Percentiles rank a stretch among this genome's conserved stretches.
Evolutionary conservation across 2,329 filamentous ascomycete genomes (phyloP).

Genomic region (Monosporascus cannonballus): DNA sequence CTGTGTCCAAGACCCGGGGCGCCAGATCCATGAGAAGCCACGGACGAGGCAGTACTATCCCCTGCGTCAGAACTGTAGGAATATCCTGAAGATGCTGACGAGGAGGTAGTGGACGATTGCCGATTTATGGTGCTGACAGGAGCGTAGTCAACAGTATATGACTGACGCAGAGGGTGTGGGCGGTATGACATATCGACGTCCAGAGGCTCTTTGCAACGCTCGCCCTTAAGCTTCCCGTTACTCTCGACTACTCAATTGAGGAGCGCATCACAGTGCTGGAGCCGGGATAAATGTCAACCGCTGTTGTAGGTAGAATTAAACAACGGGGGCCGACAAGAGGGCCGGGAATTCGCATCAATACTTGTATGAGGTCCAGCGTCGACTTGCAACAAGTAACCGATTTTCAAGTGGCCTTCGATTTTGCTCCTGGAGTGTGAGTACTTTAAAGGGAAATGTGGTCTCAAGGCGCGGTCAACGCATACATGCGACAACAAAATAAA

Average conservation of each 20-base stretch:
- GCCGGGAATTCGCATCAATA: not conserved
- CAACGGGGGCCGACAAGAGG: not conserved
- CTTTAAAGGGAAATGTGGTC: not conserved
- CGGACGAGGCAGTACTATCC: constrained; percentile 67
- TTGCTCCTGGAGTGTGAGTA: not conserved
- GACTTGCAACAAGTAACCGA: not conserved
- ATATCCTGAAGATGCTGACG: constrained; percentile 64
- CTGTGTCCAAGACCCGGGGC: constrained; percentile 49
- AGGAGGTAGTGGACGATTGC: constrained; percentile 65
- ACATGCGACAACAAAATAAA: constrained; percentile 11
- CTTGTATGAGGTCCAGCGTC: not conserved
- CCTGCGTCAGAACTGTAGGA: constrained; percentile 48
- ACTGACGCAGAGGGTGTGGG: constrained; percentile 51
- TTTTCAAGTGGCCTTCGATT: constrained; percentile 1
- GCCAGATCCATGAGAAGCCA: constrained; percentile 57
- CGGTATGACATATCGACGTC: constrained; percentile 48
- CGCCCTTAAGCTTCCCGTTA: constrained; percentile 19
- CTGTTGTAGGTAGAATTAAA: constrained; percentile 7
- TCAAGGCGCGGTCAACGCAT: constrained; percentile 21
- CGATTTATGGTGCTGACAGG: constrained; percentile 39
- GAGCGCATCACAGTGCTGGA: constrained; percentile 24
- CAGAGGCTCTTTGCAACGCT: constrained; percentile 14
- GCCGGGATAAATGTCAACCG: constrained; percentile 23
- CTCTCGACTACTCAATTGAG: constrained; percentile 14
- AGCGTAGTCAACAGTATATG: constrained; percentile 35